Base-by-base conservation (phyloP, 2,329 filamentous ascomycete species). In the Phyllosticta paracitricarpa region DNA sequence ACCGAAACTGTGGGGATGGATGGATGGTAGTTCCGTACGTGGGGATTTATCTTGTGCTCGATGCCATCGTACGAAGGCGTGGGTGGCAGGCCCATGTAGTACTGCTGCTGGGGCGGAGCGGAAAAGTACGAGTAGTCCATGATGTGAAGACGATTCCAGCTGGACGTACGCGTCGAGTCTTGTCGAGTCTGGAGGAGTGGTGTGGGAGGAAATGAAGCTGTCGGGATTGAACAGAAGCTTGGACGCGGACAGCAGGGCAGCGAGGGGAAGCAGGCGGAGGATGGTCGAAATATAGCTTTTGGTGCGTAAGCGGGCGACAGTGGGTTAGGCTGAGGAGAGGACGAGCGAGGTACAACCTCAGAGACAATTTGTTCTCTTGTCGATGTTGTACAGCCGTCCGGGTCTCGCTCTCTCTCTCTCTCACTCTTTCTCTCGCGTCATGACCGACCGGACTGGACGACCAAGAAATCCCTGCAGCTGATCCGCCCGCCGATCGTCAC, bases 121-220 rank as follows among this genome's bases (percentile, higher is more conserved):
- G 75, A 71, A 66, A 79, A 84, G 70, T 81, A 84, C 9, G 60
- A 58, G 70, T 83, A 85, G 66, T 85, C 81, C 82, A 85, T 85
- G 58, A 66, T 22, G 6, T 48, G 40, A 28, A 48, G 56, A n/a
- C 14, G 48, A 4, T 3, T 25, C 24, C 5, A 51, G 3, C 22
- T 5, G 19, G 24, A 22, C 19, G 19, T 2, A 22, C 19, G 19
- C 19, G 19, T 22, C 19, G 19, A 22, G 19, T 22, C 19, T 22
- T 22, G 19, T 22, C 19, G 19, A 22, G 19, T 22, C 19, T 22
- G 19, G 19, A 22, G 19, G 19, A 22, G 4, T n/a, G 40, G 40
- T 48, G 14, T 48, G 40, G 19, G 58, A 59, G n/a, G 54, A 53
- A 30, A 56, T 12, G 26, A 61, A 35, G 25, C 17, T 35, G 58